phyloP scores from a whole-genome alignment of 129 eudicot genomes.

The Pseudognaphalium luteoalbum region DNA sequence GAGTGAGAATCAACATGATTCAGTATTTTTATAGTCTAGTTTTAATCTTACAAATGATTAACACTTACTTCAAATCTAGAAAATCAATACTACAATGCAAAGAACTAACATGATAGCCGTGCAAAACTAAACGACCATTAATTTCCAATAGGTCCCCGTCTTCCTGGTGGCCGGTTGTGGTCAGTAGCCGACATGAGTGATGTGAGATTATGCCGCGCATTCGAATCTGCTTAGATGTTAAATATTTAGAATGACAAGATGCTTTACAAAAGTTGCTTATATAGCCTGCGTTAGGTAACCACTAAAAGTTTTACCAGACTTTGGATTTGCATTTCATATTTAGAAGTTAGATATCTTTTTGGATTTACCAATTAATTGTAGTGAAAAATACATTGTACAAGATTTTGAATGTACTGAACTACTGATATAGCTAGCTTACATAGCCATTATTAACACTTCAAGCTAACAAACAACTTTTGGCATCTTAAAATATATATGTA shows the following conservation, averaged over 20 bases:
- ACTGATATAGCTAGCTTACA: too few relatives aligned
- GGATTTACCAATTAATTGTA: too few relatives aligned
- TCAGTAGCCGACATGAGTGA: background rate
- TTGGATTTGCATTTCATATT: too few relatives aligned
- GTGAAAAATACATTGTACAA: too few relatives aligned
- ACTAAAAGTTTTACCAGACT: background rate
- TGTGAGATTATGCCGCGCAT: background rate
- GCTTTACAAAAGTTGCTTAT: background rate
- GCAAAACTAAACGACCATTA: background rate
- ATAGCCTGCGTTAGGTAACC: background rate
- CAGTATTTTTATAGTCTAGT: too few relatives aligned
- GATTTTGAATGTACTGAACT: background rate
- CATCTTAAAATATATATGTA: background rate
- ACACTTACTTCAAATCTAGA: background rate
- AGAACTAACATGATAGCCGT: background rate
- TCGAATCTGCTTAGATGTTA: background rate
- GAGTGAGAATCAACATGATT: too few relatives aligned
- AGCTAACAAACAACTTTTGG: conserved; percentile 1
- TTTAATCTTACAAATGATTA: background rate
- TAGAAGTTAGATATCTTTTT: too few relatives aligned
- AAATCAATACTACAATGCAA: background rate
- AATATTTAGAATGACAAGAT: background rate
- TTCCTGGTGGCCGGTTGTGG: background rate
- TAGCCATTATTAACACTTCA: background rate
- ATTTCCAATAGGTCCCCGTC: background rate